phyloP scores from a whole-genome alignment of 2,329 filamentous ascomycete species.

The Colletotrichum nymphaeae region DNA sequence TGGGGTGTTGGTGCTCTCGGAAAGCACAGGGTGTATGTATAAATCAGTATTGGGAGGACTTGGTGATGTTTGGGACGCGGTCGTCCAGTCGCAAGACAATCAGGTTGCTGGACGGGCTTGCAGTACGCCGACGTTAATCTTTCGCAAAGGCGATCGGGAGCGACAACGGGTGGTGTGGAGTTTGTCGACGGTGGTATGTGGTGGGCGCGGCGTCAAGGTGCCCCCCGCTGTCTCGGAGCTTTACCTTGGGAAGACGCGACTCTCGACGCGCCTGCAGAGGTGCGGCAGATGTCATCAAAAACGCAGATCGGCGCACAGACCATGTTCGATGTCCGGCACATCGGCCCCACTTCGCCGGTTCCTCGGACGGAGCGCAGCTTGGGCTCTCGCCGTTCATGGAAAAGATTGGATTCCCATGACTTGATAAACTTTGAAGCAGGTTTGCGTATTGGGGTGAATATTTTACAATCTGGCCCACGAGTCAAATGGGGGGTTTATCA shows the following conservation, averaged over 20 bases:
- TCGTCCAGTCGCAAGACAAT: background rate
- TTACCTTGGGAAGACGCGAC: constrained; percentile 14
- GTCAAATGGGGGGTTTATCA: too few species aligned
- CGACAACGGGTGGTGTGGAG: background rate
- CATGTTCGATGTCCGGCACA: background rate
- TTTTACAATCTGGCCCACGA: too few species aligned
- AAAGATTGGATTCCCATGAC: too few species aligned
- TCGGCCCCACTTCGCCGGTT: constrained; percentile 21
- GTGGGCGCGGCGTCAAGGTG: background rate
- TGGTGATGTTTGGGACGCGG: background rate
- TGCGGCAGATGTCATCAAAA: constrained; percentile 13
- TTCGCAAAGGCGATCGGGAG: background rate
- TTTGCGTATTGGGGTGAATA: too few species aligned
- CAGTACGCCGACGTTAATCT: background rate
- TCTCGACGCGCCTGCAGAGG: constrained; percentile 2
- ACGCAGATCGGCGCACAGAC: background rate
- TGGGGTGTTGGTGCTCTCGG: background rate
- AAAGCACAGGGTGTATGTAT: background rate
- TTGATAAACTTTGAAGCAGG: too few species aligned
- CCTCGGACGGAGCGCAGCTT: too few species aligned
- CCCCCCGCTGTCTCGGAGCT: background rate
- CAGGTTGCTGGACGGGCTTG: background rate
- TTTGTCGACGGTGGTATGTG: background rate
- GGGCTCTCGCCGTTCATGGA: too few species aligned
- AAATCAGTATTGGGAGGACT: too few species aligned